phyloP scores from a whole-genome alignment of 345 rosid genomes.

The Turritis glabra region DNA sequence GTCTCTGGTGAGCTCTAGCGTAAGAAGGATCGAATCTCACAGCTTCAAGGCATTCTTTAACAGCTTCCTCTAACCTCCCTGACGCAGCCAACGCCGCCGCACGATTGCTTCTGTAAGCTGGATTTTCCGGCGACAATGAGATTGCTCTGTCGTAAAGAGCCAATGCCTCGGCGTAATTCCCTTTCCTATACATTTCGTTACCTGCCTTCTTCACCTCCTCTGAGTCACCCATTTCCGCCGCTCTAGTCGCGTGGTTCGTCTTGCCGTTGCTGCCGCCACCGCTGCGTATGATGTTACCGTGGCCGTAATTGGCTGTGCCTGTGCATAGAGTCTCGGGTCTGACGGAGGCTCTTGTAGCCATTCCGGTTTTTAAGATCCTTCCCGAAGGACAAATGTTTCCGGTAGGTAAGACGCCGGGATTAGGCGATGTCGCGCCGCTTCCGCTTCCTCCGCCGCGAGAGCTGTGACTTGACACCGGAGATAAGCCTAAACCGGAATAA shows the following conservation, averaged over 20 bases:
- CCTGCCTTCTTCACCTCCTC: constrained; percentile 83
- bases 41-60: constrained; percentile 86
- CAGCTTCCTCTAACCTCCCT: constrained; percentile 79
- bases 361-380: constrained; percentile 62
- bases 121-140: constrained; percentile 68
- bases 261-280: constrained; percentile 16
- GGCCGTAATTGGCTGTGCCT: constrained; percentile 85
- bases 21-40: constrained; percentile 69
- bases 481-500: constrained; percentile 59
- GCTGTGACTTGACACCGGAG: constrained; percentile 27
- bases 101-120: constrained; percentile 77
- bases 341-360: constrained; percentile 49
- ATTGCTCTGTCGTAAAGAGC: constrained; percentile 76
- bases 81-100: constrained; percentile 83
- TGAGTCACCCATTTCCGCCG: constrained; percentile 45
- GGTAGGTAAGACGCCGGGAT: constrained; percentile 52
- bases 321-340: constrained; percentile 60
- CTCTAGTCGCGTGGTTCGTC: constrained; percentile 44
- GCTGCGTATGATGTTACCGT: constrained; percentile 79
- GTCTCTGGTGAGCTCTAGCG: constrained; percentile 77
- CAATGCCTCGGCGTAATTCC: constrained; percentile 72
- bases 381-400: constrained; percentile 98
- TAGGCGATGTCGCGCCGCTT: constrained; percentile 47
- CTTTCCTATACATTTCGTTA: constrained; percentile 78
- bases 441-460: constrained; percentile 36